Conservation (phyloP, 495 filamentous ascomycete species). For the Aspergillus leporis region DNA sequence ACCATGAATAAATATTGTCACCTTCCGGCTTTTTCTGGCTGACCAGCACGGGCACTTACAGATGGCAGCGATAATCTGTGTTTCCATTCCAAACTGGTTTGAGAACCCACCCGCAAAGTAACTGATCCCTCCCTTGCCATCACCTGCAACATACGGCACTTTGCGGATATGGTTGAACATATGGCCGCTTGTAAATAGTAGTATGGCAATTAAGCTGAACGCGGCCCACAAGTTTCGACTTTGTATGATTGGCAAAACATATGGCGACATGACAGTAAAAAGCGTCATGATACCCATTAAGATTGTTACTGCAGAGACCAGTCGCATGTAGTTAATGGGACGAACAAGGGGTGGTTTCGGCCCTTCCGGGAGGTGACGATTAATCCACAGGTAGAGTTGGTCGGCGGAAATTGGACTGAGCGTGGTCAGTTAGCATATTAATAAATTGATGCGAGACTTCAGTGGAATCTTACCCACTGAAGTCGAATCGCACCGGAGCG, state of each 20-base stretch:
- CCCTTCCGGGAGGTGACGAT: conserved; percentile 70
- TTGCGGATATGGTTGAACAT: conserved; percentile 99
- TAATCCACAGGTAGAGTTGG: conserved; percentile 74
- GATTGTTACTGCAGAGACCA: conserved; percentile 65
- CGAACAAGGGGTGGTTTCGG: conserved; percentile 75
- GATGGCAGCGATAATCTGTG: conserved; percentile 91
- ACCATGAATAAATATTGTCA: not conserved
- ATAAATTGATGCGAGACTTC: not conserved
- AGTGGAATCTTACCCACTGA: conserved; percentile 67
- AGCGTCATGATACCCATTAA: conserved; percentile 67
- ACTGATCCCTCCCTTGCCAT: conserved; percentile 80
- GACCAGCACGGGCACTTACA: conserved; percentile 62
- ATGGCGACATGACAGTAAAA: conserved; percentile 74
- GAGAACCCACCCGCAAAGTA: conserved; percentile 96
- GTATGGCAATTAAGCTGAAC: conserved; percentile 81
- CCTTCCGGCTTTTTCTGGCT: not conserved
- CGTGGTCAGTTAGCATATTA: not conserved
- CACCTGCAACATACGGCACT: conserved; percentile 89
- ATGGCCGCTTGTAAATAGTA: conserved; percentile 93
- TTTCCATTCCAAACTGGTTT: conserved; percentile 94
- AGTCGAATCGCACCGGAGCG: conserved; percentile 81
- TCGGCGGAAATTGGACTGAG: conserved; percentile 72
- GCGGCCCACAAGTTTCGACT: conserved; percentile 95
- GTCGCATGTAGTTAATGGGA: conserved; percentile 82
- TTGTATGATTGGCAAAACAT: conserved; percentile 80